These are phyloP conservation scores for Dactylella cylindrospora DNA, from an alignment of 2,329 filamentous ascomycete genomes.

Conservation along the genomic window DNA sequence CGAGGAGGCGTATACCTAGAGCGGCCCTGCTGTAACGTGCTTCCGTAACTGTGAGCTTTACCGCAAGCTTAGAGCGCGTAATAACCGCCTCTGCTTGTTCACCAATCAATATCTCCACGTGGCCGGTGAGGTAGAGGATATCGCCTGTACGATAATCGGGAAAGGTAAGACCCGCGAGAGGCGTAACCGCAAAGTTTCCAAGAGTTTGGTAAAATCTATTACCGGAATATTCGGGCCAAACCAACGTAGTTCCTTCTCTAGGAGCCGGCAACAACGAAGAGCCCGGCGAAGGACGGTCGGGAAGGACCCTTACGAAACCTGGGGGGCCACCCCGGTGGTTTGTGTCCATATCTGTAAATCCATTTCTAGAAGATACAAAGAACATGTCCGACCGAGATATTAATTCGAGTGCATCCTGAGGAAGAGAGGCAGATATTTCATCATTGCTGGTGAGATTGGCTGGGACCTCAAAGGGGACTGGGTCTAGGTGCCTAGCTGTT, in stretches of 20 bases:
- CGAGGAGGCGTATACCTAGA: slow-evolving; percentile 67
- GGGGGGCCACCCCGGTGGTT: slow-evolving; percentile 75
- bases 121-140: slow-evolving; percentile 73
- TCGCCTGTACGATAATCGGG: slow-evolving; percentile 73
- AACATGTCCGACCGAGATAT: slow-evolving; percentile 70
- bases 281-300: slow-evolving; percentile 54
- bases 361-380: slow-evolving; percentile 71
- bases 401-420: slow-evolving; percentile 61
- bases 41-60: slow-evolving; percentile 65
- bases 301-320: slow-evolving; percentile 71
- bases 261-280: slow-evolving; percentile 50
- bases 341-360: slow-evolving; percentile 71
- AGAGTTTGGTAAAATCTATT: slow-evolving; percentile 82
- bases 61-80: slow-evolving; percentile 69
- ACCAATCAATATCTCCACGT: slow-evolving; percentile 66
- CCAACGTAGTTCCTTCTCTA: slow-evolving; percentile 54
- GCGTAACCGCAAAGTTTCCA: slow-evolving; percentile 71
- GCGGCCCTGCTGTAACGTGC: slow-evolving; percentile 65
- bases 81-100: slow-evolving; percentile 64
- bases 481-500: slow-evolving; percentile 60
- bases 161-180: slow-evolving; percentile 68
- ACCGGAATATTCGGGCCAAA: slow-evolving; percentile 82
- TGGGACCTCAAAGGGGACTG: slow-evolving; percentile 52
- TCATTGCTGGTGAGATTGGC: slow-evolving; percentile 50
- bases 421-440: slow-evolving; percentile 54